These are phyloP conservation scores for Obba rivulosa DNA, from an alignment of 768 basidiomycete species.

Conservation along the genomic window DNA sequence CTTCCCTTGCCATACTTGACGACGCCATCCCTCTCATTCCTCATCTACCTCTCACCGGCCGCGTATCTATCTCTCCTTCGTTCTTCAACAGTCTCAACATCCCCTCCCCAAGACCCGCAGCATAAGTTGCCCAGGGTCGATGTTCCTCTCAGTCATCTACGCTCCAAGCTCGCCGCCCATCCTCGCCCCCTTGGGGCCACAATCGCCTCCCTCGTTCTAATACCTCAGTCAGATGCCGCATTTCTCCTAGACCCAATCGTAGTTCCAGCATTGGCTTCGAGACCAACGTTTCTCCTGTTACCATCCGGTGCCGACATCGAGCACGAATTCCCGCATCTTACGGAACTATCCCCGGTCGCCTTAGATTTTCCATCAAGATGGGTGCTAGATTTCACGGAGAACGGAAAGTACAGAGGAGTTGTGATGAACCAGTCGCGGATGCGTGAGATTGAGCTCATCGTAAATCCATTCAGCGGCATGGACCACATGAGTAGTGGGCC, in stretches of 20 bases:
- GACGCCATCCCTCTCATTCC: constrained; percentile 65
- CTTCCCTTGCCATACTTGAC: constrained; percentile 70
- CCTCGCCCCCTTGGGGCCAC: constrained; percentile 43
- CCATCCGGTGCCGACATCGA: constrained; percentile 42
- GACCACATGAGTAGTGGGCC: constrained; percentile 35
- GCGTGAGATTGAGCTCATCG: constrained; percentile 63
- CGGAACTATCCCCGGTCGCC: constrained; percentile 26
- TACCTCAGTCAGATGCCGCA: constrained; percentile 29
- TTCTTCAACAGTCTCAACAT: constrained; percentile 24
- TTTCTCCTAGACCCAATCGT: constrained; percentile 7
- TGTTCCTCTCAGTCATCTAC: constrained; percentile 46
- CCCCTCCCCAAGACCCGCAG: constrained; percentile 17
- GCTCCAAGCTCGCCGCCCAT: constrained; percentile 33
- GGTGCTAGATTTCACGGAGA: constrained; percentile 70
- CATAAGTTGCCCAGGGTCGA: constrained; percentile 39
- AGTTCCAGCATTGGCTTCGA: constrained; percentile 23
- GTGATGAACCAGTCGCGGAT: constrained; percentile 72
- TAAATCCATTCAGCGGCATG: constrained; percentile 50
- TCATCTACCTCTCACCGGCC: constrained; percentile 63
- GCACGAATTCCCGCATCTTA: constrained; percentile 43
- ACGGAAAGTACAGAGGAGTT: constrained; percentile 44
- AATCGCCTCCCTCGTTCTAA: constrained; percentile 44
- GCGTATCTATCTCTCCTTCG: constrained; percentile 62
- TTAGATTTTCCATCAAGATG: constrained; percentile 36
- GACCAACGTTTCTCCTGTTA: constrained; percentile 52